Evolutionary conservation across 371 early-diverging fungal genomes (phyloP).

Genomic region (Syncephalastrum racemosum): DNA sequence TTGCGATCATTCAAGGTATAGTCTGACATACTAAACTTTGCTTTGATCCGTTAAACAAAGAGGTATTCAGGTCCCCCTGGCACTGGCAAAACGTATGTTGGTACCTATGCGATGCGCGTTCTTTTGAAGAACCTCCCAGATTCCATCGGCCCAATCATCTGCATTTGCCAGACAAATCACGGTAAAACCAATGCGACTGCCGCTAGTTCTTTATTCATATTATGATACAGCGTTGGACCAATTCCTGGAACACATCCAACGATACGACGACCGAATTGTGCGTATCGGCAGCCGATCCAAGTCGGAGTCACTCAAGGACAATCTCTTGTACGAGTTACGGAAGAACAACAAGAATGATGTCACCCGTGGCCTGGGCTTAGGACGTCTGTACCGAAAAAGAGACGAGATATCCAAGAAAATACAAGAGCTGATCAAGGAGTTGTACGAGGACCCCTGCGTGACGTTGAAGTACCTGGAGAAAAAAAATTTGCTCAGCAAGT

Average conservation of each 20-base stretch:
- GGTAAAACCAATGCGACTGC: slow-evolving; percentile 22
- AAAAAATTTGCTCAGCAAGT: slow-evolving; percentile 29
- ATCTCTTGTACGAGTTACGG: slow-evolving; percentile 49
- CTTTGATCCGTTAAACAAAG: background rate
- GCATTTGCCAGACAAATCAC: slow-evolving; percentile 74
- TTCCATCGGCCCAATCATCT: slow-evolving; percentile 54
- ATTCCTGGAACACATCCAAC: slow-evolving; percentile 60
- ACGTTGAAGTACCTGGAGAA: slow-evolving; percentile 38
- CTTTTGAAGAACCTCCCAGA: slow-evolving; percentile 48
- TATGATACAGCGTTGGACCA: slow-evolving; percentile 62
- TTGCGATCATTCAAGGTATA: slow-evolving; percentile 59
- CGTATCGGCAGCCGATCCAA: slow-evolving; percentile 66
- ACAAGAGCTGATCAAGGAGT: slow-evolving; percentile 30
- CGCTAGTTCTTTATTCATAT: background rate
- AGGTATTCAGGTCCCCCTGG: slow-evolving; percentile 63
- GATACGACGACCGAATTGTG: slow-evolving; percentile 48
- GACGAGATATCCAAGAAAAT: slow-evolving; percentile 43
- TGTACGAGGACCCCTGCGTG: slow-evolving; percentile 56
- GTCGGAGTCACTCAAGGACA: slow-evolving; percentile 39
- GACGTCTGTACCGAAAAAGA: slow-evolving; percentile 31
- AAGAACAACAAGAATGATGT: slow-evolving; percentile 20
- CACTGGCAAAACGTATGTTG: slow-evolving; percentile 72
- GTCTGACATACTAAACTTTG: background rate
- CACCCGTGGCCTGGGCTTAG: slow-evolving; percentile 22
- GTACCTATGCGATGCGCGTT: slow-evolving; percentile 59